Base-by-base conservation (phyloP, 2,329 filamentous ascomycete genomes). In the Trichoderma asperellum region DNA sequence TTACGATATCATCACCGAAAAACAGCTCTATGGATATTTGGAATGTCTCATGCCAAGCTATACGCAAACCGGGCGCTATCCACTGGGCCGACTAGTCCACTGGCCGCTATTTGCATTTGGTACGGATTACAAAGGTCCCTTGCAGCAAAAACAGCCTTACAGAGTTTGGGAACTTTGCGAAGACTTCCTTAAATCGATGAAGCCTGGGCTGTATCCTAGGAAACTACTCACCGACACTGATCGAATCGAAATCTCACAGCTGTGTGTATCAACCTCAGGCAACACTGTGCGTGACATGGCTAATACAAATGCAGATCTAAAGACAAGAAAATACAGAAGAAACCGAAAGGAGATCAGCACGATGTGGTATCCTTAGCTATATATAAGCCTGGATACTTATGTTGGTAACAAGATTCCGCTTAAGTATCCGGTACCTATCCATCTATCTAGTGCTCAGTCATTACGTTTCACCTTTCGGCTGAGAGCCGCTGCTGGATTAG, bases 341-440 rank as follows among this genome's bases (percentile, higher is more conserved):
- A 40, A 1, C 60, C 60, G 2, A 63, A 63, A 40, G 60, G 32
- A 5, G 60, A 29, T 34, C 32, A 29, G 32, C 60, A 29, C n/a
- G 60, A 63, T 24, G 34, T 63, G 16, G 14, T 63, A 16, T 40
- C 60, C 1, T 27, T 63, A 8, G 24, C 34, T 27, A 32, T 63
- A 14, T 63, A 29, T n/a, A 63, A 63, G 18, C 60, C 60, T 21
- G 60, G 47, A 63, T 40, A 63, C 18, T 5, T 63, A 27, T 63
- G 60, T 37, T 37, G 35, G 35, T 14, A 37, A 4, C 2, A 37
- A 37, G 1, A 14, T 11, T 10, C 2, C 12, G 21, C 47, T 21
- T 49, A 12, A n/a, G 12, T 49, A n/a, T 10, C 40, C 8, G 18
- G 18, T 43, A n/a, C 2, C 18, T 43, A 10, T 43, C 7, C 5